phyloP scores from a whole-genome alignment of 495 filamentous ascomycete species.

The Neurospora pannonica region DNA sequence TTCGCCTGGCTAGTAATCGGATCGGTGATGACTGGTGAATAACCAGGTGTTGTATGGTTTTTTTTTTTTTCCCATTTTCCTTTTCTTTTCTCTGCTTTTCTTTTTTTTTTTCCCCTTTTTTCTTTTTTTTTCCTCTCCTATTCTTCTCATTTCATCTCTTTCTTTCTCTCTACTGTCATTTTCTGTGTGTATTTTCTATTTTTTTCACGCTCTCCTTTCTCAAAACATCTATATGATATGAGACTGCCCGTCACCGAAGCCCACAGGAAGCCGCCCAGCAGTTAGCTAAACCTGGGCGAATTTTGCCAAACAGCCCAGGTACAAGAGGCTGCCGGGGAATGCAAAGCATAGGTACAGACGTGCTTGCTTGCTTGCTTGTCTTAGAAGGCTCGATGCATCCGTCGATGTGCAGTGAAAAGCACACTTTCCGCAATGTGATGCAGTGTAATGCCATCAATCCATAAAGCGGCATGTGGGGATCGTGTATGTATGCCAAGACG shows the following conservation, averaged over 20 bases:
- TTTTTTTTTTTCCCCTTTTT: not conserved
- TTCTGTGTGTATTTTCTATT: not conserved
- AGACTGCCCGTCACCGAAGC: no score
- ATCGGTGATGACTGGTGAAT: not conserved
- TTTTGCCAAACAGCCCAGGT: not conserved
- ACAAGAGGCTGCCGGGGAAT: not conserved
- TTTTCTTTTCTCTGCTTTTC: not conserved
- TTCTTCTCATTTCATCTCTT: not conserved
- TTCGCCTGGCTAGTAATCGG: not conserved
- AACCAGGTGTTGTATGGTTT: not conserved
- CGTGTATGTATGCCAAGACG: not conserved
- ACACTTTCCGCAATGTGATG: not conserved
- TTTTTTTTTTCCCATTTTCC: not conserved
- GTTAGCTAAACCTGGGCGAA: no score
- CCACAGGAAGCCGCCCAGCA: no score
- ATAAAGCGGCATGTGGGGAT: not conserved
- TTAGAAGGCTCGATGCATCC: not conserved
- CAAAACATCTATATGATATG: not conserved
- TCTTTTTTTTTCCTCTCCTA: not conserved
- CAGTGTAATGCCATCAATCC: not conserved
- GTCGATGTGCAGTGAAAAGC: not conserved
- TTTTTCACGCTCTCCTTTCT: not conserved
- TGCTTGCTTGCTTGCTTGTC: not conserved
- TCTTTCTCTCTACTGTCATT: no score
- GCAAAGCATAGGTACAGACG: not conserved